Percentiles rank a stretch among this genome's conserved stretches.
phyloP scores from a whole-genome alignment of 2,329 filamentous ascomycete species.

The Aspergillus niger region DNA sequence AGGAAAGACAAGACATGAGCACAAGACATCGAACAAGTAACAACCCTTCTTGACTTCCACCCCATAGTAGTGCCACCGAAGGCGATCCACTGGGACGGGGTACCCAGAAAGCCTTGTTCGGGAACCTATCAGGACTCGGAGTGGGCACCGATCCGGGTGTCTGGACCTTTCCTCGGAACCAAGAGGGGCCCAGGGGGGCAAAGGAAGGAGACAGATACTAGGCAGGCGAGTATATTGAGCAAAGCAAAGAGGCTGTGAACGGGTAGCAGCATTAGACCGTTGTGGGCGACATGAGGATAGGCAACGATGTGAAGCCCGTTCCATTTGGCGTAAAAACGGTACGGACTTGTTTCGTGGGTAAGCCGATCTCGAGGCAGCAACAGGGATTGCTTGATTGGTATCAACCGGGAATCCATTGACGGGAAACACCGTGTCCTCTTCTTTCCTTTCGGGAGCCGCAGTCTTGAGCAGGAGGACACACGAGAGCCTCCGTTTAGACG shows the following conservation, averaged over 20 bases:
- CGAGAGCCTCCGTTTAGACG: not conserved
- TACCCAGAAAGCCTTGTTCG: conserved; percentile 11
- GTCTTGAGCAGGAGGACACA: too few relatives aligned
- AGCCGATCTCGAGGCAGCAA: conserved; percentile 2
- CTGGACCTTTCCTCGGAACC: conserved; percentile 16
- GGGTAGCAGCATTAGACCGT: not conserved
- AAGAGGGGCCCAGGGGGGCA: conserved; percentile 8
- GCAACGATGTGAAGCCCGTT: not conserved
- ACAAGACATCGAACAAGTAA: conserved; percentile 14
- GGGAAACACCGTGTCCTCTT: conserved; percentile 37
- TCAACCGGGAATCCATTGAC: conserved; percentile 3
- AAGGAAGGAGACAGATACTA: not conserved
- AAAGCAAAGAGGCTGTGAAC: not conserved
- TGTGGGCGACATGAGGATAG: conserved; percentile 1
- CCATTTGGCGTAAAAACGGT: not conserved
- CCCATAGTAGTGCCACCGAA: conserved; percentile 16
- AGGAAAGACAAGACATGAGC: not conserved
- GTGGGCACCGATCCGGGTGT: conserved; percentile 5
- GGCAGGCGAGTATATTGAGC: not conserved
- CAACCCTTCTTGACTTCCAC: not conserved
- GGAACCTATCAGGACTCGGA: conserved; percentile 20
- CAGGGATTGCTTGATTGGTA: conserved; percentile 1
- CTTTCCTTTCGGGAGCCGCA: not conserved
- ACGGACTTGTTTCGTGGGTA: not conserved
- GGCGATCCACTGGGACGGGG: conserved; percentile 23